A percentile compares a stretch with the other conserved stretches of the same genome.
These are phyloP conservation scores for Eremothecium gossypii DNA, from an alignment of 1,139 yeast genomes.

Conservation along the genomic window DNA sequence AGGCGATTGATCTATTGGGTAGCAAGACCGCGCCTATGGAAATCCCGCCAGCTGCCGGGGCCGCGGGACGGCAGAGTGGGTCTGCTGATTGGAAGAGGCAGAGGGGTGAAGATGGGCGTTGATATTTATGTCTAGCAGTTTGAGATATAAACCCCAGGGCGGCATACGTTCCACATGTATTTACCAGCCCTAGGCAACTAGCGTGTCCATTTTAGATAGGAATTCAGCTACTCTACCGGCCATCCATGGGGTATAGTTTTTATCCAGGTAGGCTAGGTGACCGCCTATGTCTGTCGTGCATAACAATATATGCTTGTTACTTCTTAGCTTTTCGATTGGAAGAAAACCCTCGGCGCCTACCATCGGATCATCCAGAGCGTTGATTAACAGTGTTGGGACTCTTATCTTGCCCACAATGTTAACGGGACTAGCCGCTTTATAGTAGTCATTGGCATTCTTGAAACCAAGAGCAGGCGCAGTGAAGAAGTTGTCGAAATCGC, in stretches of 20 bases:
- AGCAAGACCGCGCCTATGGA: conserved; percentile 1
- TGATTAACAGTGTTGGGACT: conserved; percentile 61
- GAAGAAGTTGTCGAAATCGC: conserved; percentile 59
- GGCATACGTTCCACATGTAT: not conserved
- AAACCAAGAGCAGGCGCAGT: conserved; percentile 75
- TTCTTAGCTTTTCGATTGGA: conserved; percentile 50
- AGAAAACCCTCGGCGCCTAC: conserved; percentile 49
- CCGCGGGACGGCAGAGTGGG: conserved; percentile 62
- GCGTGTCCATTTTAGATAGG: conserved; percentile 43
- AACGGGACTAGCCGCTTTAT: conserved; percentile 58
- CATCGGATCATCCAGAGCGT: conserved; percentile 79
- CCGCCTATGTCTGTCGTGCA: conserved; percentile 77
- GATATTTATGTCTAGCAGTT: not conserved
- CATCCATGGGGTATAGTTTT: conserved; percentile 64
- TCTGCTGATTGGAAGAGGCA: conserved; percentile 59
- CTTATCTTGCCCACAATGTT: conserved; percentile 45
- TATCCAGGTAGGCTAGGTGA: conserved; percentile 60
- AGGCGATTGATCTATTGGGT: conserved; percentile 30
- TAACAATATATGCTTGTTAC: conserved; percentile 62
- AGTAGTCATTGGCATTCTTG: conserved; percentile 61
- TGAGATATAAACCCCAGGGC: too few relatives aligned
- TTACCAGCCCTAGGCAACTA: conserved; percentile 20
- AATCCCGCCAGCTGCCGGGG: conserved; percentile 7
- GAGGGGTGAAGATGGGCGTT: conserved; percentile 67
- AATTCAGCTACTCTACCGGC: conserved; percentile 54